A percentile compares a stretch with the other conserved stretches of the same genome.
Conservation (phyloP, 345 rosid species). For the Orychophragmus violaceus region DNA sequence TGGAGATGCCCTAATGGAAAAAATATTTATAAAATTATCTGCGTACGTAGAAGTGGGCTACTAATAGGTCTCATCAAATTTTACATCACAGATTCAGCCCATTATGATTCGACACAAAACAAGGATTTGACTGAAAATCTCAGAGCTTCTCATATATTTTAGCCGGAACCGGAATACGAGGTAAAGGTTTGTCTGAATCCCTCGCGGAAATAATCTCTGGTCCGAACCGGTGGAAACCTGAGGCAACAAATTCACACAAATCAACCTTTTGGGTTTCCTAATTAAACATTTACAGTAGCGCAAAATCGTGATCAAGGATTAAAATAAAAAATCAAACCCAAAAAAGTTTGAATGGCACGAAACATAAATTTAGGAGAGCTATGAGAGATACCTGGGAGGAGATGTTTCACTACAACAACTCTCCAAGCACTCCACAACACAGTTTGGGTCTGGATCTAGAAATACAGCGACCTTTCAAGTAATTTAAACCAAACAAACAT, state of each 20-base stretch:
- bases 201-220: constrained; percentile 54
- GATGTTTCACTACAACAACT: constrained; percentile 61
- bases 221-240: constrained; percentile 68
- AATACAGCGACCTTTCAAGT: constrained; percentile 56
- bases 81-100: too few relatives aligned
- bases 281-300: too few relatives aligned
- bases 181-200: constrained; percentile 40
- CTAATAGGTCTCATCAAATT: too few relatives aligned
- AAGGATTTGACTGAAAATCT: too few relatives aligned
- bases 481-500: not conserved
- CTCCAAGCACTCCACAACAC: constrained; percentile 59
- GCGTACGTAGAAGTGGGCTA: too few relatives aligned
- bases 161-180: constrained; percentile 4
- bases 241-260: not conserved
- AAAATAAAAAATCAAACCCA: too few relatives aligned
- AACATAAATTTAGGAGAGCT: not conserved
- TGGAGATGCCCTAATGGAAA: too few relatives aligned
- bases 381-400: constrained; percentile 55
- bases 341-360: not conserved
- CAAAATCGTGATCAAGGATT: too few relatives aligned
- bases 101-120: too few relatives aligned
- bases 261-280: not conserved
- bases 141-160: not conserved
- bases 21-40: too few relatives aligned
- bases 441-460: constrained; percentile 53